Conservation (phyloP, 768 basidiomycete species). For the Boletus rubroflammeus region DNA sequence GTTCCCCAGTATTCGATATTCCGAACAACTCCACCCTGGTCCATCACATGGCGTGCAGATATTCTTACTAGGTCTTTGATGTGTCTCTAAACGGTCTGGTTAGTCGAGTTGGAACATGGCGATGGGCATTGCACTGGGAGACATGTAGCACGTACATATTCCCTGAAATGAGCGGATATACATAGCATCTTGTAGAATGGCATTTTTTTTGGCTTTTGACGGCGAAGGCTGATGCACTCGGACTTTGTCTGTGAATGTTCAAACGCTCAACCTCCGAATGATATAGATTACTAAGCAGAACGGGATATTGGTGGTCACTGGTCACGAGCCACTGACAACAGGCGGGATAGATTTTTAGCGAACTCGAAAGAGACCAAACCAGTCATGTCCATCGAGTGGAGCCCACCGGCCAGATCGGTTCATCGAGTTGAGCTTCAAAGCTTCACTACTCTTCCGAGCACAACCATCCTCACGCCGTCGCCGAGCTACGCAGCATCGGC, state of each 20-base stretch:
- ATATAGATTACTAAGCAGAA: conserved; percentile 17
- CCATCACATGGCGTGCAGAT: conserved; percentile 67
- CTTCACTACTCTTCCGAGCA: neutral
- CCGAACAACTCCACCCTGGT: conserved; percentile 80
- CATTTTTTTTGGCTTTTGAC: conserved; percentile 42
- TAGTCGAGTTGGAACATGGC: neutral
- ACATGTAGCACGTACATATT: conserved; percentile 54
- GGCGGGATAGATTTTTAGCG: neutral
- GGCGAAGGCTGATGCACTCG: neutral
- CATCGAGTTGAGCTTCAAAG: neutral
- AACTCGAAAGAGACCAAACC: neutral
- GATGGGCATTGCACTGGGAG: neutral
- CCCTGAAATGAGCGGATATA: conserved; percentile 68
- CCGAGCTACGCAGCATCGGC: conserved; percentile 3
- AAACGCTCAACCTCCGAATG: neutral
- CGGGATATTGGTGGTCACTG: neutral
- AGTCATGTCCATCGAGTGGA: too few relatives aligned
- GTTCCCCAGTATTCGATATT: conserved; percentile 74
- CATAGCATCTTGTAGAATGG: conserved; percentile 87
- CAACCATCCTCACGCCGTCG: neutral
- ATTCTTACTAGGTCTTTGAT: conserved; percentile 73
- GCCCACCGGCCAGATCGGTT: neutral
- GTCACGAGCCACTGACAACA: neutral
- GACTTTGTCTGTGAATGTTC: neutral
- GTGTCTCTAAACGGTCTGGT: conserved; percentile 46